Percentiles rank a stretch among this genome's conserved stretches.
These are phyloP conservation scores for Apostasia ramifera DNA, from an alignment of 106 monocot species.

Conservation along the genomic window DNA sequence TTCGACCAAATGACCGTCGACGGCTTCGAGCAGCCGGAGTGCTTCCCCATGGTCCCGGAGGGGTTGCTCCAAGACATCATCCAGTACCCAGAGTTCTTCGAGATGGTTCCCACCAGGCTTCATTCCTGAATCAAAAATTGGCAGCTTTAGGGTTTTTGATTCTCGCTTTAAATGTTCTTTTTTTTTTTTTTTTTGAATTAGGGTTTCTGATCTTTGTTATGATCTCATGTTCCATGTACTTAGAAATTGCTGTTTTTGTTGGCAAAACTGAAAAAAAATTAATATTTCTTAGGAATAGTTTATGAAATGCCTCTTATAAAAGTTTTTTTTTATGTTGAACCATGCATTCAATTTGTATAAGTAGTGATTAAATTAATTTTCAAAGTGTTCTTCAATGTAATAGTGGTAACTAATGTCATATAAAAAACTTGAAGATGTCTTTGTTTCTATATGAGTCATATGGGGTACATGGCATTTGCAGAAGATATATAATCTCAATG, in stretches of 20 bases:
- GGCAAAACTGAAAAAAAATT: background rate
- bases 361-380: no score
- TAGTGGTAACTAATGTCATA: no score
- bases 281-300: background rate
- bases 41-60: conserved; percentile 33
- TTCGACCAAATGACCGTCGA: background rate
- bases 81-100: conserved; percentile 55
- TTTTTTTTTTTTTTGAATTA: no score
- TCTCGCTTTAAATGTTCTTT: no score
- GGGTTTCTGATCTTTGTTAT: no score
- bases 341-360: no score
- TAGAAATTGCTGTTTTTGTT: background rate
- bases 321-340: no score
- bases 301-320: background rate
- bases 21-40: background rate
- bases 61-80: conserved; percentile 59
- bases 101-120: conserved; percentile 20
- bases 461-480: no score
- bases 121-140: background rate
- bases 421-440: no score
- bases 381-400: no score
- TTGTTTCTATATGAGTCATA: no score
- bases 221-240: background rate
- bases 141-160: background rate
- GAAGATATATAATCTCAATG: no score